Evolutionary conservation across 805 yeast species (phyloP).

Genomic region (Candida tallmaniae): DNA sequence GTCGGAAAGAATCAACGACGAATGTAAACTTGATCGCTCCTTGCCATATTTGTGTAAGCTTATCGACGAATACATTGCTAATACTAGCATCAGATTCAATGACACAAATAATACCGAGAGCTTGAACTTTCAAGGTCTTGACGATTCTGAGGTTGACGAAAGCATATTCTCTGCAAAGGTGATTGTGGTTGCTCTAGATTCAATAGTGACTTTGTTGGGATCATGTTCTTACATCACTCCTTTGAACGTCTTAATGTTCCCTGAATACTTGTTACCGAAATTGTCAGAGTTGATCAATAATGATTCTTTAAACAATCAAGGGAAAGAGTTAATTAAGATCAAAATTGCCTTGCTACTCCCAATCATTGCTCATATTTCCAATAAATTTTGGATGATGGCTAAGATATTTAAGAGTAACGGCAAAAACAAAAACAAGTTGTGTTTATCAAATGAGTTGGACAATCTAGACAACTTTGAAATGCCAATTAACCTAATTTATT

Average conservation of each 20-base stretch:
- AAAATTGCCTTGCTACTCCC: slow-evolving; percentile 74
- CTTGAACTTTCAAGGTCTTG: background rate
- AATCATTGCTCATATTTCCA: slow-evolving; percentile 59
- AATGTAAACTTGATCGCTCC: slow-evolving; percentile 78
- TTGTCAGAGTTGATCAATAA: slow-evolving; percentile 21
- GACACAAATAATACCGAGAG: background rate
- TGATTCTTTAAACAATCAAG: slow-evolving; percentile 13
- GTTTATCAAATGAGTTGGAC: background rate
- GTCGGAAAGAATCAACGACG: slow-evolving; percentile 75
- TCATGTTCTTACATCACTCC: slow-evolving; percentile 65
- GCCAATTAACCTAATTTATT: slow-evolving; percentile 42
- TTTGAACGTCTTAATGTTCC: slow-evolving; percentile 69
- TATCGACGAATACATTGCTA: slow-evolving; percentile 52
- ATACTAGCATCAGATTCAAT: slow-evolving; percentile 7
- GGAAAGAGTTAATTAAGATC: slow-evolving; percentile 45
- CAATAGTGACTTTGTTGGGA: slow-evolving; percentile 62
- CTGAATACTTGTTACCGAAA: slow-evolving; percentile 79
- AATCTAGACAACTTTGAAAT: slow-evolving; percentile 12
- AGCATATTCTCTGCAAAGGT: slow-evolving; percentile 45
- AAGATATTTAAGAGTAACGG: slow-evolving; percentile 36
- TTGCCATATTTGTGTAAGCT: slow-evolving; percentile 75
- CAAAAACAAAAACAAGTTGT: slow-evolving; percentile 1
- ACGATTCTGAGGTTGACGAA: background rate
- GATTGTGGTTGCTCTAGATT: slow-evolving; percentile 58
- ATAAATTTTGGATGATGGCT: slow-evolving; percentile 59